Evolutionary conservation across 345 rosid genomes (phyloP).

Genomic region (Psidium guajava): DNA sequence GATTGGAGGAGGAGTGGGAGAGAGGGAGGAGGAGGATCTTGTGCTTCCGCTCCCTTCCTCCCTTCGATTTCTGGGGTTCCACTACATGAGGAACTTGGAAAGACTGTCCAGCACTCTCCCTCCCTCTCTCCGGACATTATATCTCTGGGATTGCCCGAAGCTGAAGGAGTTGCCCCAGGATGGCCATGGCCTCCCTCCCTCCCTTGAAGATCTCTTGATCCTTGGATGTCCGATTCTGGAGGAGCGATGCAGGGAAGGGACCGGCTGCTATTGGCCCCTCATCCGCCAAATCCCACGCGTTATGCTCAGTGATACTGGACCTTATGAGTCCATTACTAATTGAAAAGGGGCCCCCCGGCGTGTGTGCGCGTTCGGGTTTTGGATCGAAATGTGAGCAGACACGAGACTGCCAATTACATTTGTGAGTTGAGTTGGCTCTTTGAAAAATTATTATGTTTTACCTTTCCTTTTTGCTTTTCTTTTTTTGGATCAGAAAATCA

Average conservation of each 20-base stretch:
- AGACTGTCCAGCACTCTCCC: not conserved
- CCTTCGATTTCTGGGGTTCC: not conserved
- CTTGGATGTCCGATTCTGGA: accelerated
- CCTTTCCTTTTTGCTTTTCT: too few relatives aligned
- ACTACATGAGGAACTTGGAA: not conserved
- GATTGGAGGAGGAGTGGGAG: not conserved
- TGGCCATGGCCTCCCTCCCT: not conserved
- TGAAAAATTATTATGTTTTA: too few relatives aligned
- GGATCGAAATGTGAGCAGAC: too few relatives aligned
- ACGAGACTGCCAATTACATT: too few relatives aligned
- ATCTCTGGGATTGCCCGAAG: accelerated
- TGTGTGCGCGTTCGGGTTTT: too few relatives aligned
- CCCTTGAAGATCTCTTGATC: not conserved
- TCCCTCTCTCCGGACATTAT: not conserved
- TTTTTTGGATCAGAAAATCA: too few relatives aligned
- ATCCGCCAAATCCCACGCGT: not conserved
- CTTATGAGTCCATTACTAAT: too few relatives aligned
- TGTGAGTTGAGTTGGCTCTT: too few relatives aligned
- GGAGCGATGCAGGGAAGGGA: not conserved
- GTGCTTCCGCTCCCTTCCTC: not conserved
- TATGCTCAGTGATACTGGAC: accelerated
- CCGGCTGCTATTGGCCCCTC: not conserved
- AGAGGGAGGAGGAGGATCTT: not conserved
- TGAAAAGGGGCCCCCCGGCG: too few relatives aligned
- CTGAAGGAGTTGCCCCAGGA: not conserved